phyloP scores from a whole-genome alignment of 23 red algal genomes.

The Gracilaria caudata region DNA sequence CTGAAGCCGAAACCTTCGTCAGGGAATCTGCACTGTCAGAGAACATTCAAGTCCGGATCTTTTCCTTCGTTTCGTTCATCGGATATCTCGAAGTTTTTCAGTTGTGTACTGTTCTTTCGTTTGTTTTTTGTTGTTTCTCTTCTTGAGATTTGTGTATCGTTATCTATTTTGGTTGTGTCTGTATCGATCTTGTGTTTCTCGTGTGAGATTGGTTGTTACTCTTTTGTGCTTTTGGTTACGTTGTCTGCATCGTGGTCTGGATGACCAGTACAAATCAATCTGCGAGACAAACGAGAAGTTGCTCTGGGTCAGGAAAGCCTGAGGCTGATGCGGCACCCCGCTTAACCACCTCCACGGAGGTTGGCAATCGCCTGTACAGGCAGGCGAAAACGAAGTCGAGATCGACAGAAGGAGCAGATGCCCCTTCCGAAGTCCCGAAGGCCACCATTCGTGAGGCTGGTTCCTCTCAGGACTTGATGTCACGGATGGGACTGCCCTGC shows the following conservation, averaged over 20 bases:
- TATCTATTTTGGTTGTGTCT: no score
- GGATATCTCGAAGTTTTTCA: background rate
- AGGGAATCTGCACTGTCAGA: background rate
- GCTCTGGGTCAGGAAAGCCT: background rate
- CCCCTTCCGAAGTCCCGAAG: background rate
- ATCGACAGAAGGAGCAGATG: background rate
- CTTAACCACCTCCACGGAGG: slow-evolving; percentile 11
- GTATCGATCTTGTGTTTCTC: no score
- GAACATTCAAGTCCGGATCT: background rate
- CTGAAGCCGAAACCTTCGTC: background rate
- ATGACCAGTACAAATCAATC: no score
- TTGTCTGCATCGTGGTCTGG: no score
- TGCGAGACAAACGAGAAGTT: background rate
- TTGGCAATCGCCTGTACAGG: background rate
- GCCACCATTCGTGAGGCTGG: background rate
- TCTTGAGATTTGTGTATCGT: no score
- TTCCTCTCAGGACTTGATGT: background rate
- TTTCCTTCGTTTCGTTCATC: background rate
- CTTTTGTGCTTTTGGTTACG: no score
- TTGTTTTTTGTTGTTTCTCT: no score
- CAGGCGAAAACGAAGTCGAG: background rate
- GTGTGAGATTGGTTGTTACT: no score
- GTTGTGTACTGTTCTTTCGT: no score
- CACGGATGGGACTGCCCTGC: background rate
- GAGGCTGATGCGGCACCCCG: background rate